These are phyloP conservation scores for Nyctanthes arbortristis DNA, from an alignment of 257 asterid genomes.

Conservation along the genomic window DNA sequence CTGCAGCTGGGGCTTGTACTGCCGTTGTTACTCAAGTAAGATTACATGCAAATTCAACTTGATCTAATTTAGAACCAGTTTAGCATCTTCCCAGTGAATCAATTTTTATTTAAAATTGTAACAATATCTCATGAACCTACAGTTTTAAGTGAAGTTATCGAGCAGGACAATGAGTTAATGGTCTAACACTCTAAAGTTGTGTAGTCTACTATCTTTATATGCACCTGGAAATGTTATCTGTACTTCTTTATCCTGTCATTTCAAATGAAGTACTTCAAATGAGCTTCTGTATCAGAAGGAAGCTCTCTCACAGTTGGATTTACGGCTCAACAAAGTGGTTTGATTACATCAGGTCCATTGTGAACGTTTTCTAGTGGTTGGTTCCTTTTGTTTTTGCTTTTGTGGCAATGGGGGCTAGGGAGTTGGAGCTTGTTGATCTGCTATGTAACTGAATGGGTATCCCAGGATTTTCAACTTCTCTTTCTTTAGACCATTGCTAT, in stretches of 20 bases:
- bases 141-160: neutral
- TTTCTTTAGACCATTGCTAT: neutral
- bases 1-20: conserved; percentile 87
- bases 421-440: neutral
- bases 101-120: conserved; percentile 1
- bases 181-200: neutral
- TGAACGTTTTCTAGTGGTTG: neutral
- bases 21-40: conserved; percentile 80
- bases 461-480: neutral
- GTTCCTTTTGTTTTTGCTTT: neutral
- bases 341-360: neutral
- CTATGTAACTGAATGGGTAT: neutral
- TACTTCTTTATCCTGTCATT: neutral
- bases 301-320: neutral
- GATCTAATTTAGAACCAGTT: neutral
- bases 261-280: neutral
- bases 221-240: neutral
- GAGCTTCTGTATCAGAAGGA: neutral
- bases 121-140: neutral
- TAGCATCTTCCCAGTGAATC: neutral
- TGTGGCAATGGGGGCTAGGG: neutral
- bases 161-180: neutral
- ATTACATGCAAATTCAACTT: neutral
- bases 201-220: neutral
- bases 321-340: neutral